Percentiles rank a stretch among this genome's conserved stretches.
phyloP scores from a whole-genome alignment of 2,329 filamentous ascomycete species.

The Trematosphaeria pertusa region DNA sequence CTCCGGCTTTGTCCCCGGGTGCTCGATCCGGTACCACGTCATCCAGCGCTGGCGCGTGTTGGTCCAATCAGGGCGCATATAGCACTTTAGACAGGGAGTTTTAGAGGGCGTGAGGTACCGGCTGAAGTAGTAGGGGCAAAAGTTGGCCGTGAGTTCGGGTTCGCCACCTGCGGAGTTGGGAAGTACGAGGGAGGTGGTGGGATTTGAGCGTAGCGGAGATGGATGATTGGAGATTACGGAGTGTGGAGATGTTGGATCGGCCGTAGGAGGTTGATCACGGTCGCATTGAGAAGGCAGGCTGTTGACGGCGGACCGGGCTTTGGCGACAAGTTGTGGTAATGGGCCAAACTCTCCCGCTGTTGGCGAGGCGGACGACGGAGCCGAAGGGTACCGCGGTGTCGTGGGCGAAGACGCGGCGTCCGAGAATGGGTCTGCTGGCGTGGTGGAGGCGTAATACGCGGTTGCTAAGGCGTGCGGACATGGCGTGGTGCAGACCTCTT shows the following conservation, averaged over 20 bases:
- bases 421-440: constrained; percentile 15
- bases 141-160: constrained; percentile 8
- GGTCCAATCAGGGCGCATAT: constrained; percentile 25
- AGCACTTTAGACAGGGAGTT: constrained; percentile 36
- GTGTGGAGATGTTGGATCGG: neutral
- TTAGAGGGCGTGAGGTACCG: constrained; percentile 18
- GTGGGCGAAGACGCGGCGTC: constrained; percentile 2
- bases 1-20: constrained; percentile 22
- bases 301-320: neutral
- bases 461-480: constrained; percentile 29
- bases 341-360: neutral
- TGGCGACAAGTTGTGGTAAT: neutral
- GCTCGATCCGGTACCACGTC: constrained; percentile 22
- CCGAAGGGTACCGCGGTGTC: neutral
- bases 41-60: constrained; percentile 19
- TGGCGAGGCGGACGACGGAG: neutral
- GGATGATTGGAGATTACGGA: neutral
- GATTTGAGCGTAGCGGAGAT: neutral
- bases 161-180: neutral
- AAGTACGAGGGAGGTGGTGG: neutral
- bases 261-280: neutral
- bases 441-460: constrained; percentile 8
- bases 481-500: constrained; percentile 34
- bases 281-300: neutral
- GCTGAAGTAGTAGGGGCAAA: constrained; percentile 31